Evolutionary conservation across 345 rosid species (phyloP).

Genomic region (Noccaea caerulescens): DNA sequence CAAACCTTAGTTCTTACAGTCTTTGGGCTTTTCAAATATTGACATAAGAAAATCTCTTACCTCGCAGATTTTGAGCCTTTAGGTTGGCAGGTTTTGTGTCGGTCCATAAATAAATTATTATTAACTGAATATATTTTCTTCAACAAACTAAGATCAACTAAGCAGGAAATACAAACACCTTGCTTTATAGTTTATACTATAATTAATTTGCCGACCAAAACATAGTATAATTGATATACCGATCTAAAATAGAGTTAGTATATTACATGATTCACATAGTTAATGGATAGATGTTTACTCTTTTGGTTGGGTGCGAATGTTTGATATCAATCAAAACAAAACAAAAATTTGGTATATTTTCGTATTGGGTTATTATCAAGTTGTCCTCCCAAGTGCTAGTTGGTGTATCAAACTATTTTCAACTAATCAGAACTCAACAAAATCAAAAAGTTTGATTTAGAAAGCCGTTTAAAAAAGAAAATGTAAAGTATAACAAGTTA

Average conservation of each 20-base stretch:
- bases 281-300: not conserved
- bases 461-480: not conserved
- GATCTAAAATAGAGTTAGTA: not conserved
- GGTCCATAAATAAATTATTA: too few species aligned
- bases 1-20: too few species aligned
- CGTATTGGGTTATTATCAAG: too few species aligned
- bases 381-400: too few species aligned
- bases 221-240: not conserved
- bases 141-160: too few species aligned
- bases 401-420: not conserved
- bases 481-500: slow-evolving; percentile 1
- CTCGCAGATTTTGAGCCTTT: too few species aligned
- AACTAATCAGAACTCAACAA: not conserved
- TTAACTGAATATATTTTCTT: too few species aligned
- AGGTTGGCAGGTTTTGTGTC: too few species aligned
- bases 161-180: not conserved
- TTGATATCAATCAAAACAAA: not conserved
- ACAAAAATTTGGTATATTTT: too few species aligned
- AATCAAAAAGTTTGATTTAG: not conserved
- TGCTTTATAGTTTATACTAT: not conserved
- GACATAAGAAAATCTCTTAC: too few species aligned
- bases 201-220: not conserved
- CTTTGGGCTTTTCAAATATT: too few species aligned
- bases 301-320: not conserved
- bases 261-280: not conserved